These are phyloP conservation scores for Pleurotus citrinopileatus DNA, from an alignment of 768 basidiomycete genomes.

Conservation along the genomic window DNA sequence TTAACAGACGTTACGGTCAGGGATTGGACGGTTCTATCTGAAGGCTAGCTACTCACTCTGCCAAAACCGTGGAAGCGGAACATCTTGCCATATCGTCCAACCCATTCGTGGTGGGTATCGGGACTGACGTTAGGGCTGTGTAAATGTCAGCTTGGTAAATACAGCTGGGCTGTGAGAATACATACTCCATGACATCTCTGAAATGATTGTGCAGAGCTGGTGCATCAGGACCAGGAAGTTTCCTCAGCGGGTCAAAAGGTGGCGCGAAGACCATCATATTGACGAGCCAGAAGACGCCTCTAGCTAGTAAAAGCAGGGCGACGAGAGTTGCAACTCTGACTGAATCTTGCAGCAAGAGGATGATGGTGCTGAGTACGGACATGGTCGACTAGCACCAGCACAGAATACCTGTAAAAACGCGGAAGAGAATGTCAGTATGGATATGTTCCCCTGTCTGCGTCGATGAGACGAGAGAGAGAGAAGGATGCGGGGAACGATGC, in stretches of 20 bases:
- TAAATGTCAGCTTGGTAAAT: background rate
- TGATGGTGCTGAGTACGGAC: conserved; percentile 9
- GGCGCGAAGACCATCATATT: conserved; percentile 44
- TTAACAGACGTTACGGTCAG: conserved; percentile 16
- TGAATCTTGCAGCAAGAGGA: conserved; percentile 18
- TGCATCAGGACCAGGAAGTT: conserved; percentile 46
- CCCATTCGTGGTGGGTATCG: conserved; percentile 41
- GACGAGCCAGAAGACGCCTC: conserved; percentile 36
- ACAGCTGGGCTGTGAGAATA: conserved; percentile 3
- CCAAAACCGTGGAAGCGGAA: conserved; percentile 57
- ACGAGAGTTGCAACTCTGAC: conserved; percentile 19
- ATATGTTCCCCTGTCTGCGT: background rate
- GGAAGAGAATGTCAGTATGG: background rate
- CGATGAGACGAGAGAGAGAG: background rate
- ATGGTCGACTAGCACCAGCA: conserved; percentile 11
- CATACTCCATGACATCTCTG: conserved; percentile 43
- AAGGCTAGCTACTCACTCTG: conserved; percentile 27
- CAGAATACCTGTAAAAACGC: conserved; percentile 1
- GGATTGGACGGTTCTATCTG: background rate
- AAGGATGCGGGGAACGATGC: background rate
- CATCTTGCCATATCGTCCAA: conserved; percentile 43
- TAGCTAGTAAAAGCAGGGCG: conserved; percentile 29
- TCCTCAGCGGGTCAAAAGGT: conserved; percentile 42
- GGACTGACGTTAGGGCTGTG: conserved; percentile 41
- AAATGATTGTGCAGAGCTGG: conserved; percentile 42